Evolutionary conservation across 2,329 filamentous ascomycete species (phyloP).

Genomic region (Cytospora mali): DNA sequence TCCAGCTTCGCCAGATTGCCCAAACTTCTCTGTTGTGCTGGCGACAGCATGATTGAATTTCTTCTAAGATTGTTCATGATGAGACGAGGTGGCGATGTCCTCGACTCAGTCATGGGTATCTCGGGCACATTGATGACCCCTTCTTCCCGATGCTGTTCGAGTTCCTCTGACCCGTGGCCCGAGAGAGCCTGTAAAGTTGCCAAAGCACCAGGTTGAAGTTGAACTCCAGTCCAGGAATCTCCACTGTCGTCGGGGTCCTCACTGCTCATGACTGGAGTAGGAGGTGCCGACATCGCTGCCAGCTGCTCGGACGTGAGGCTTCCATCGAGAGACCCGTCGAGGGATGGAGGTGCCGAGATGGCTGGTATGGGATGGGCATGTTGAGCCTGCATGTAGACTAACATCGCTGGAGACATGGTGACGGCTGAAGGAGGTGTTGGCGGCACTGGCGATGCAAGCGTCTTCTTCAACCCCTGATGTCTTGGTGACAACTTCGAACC

Average conservation of each 20-base stretch:
- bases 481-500: conserved; percentile 20
- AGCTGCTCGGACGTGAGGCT: conserved; percentile 88
- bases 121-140: conserved; percentile 56
- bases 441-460: conserved; percentile 59
- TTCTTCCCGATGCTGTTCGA: conserved; percentile 60
- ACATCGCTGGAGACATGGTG: conserved; percentile 73
- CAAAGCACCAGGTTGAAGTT: conserved; percentile 78
- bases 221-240: conserved; percentile 69
- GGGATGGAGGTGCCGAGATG: conserved; percentile 79
- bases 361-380: conserved; percentile 69
- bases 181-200: conserved; percentile 78
- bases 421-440: conserved; percentile 68
- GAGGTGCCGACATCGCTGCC: conserved; percentile 78
- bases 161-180: conserved; percentile 55
- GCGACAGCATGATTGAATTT: conserved; percentile 41
- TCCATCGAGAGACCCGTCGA: conserved; percentile 89
- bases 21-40: conserved; percentile 60
- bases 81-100: conserved; percentile 53
- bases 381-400: conserved; percentile 69
- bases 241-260: conserved; percentile 57
- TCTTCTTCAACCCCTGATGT: conserved; percentile 45
- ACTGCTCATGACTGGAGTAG: conserved; percentile 73
- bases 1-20: conserved; percentile 79
- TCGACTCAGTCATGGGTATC: conserved; percentile 53
- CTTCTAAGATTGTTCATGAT: conserved; percentile 46